Conservation (phyloP, 495 filamentous ascomycete species). For the Penicillium arizonense region DNA sequence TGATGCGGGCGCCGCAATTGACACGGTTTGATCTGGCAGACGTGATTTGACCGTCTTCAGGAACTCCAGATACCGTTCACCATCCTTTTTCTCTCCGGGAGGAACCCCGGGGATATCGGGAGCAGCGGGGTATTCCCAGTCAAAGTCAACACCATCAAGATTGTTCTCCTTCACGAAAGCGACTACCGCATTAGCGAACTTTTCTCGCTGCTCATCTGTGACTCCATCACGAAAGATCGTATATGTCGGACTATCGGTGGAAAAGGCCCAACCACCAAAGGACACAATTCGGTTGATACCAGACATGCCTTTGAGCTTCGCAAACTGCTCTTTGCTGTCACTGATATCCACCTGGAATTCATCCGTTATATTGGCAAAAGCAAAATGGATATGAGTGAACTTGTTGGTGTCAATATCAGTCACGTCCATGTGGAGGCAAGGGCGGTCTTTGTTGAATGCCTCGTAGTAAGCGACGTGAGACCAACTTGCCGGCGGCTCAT, state of each 20-base stretch:
- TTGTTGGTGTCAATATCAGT: slow-evolving; percentile 14
- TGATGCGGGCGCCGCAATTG: slow-evolving; percentile 22
- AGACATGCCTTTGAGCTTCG: slow-evolving; percentile 20
- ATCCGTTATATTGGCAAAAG: slow-evolving; percentile 36
- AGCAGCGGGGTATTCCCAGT: slow-evolving; percentile 41
- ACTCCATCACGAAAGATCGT: slow-evolving; percentile 38
- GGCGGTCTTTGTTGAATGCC: slow-evolving; percentile 1
- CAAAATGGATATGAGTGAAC: slow-evolving; percentile 47
- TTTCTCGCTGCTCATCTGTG: slow-evolving; percentile 29
- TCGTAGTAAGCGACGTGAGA: neutral
- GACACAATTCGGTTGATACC: slow-evolving; percentile 38
- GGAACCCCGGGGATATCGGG: slow-evolving; percentile 41
- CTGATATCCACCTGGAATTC: slow-evolving; percentile 8
- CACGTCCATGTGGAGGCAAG: slow-evolving; percentile 20
- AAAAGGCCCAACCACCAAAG: slow-evolving; percentile 50
- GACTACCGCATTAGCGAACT: slow-evolving; percentile 33
- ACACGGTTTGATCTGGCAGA: slow-evolving; percentile 7
- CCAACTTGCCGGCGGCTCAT: neutral
- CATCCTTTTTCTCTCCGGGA: slow-evolving; percentile 22
- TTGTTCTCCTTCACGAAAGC: slow-evolving; percentile 29
- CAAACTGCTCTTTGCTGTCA: slow-evolving; percentile 14
- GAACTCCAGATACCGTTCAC: slow-evolving; percentile 27
- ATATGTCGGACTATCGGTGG: slow-evolving; percentile 31
- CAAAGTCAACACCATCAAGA: slow-evolving; percentile 41
- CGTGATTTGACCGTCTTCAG: slow-evolving; percentile 7